phyloP scores from a whole-genome alignment of 2,329 filamentous ascomycete species.

The Pseudogymnoascus sp. region DNA sequence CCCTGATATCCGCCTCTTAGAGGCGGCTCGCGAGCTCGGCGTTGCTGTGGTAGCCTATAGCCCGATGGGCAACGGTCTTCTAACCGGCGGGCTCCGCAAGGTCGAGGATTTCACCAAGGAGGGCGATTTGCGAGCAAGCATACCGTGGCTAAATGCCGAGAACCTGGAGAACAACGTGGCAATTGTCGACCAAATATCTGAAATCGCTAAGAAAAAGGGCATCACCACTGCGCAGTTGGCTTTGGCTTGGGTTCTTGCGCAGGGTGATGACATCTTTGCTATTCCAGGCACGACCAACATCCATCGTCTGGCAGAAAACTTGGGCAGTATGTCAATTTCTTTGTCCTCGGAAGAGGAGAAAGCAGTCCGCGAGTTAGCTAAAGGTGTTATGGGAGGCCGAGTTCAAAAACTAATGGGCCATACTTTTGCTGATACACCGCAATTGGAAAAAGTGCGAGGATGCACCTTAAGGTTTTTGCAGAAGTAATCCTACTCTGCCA shows the following conservation, averaged over 20 bases:
- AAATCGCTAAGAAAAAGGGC: constrained; percentile 39
- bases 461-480: no score
- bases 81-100: constrained; percentile 33
- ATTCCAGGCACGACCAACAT: background rate
- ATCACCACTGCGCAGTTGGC: constrained; percentile 48
- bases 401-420: no score
- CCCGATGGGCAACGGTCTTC: constrained; percentile 42
- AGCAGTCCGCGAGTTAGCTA: no score
- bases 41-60: constrained; percentile 42
- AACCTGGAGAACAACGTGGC: constrained; percentile 47
- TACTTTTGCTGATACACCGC: no score
- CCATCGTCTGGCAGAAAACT: background rate
- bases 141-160: constrained; percentile 40
- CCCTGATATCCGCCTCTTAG: constrained; percentile 31
- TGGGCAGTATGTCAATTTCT: background rate
- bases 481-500: no score
- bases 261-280: background rate
- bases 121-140: constrained; percentile 29
- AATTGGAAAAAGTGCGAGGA: no score
- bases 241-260: constrained; percentile 42
- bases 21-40: constrained; percentile 36
- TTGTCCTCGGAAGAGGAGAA: background rate
- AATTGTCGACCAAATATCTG: constrained; percentile 38
- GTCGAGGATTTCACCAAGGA: constrained; percentile 10
- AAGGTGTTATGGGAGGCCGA: no score